Base-by-base conservation (phyloP, 1,284 basidiomycete genomes). In the Phellopilus nigrolimitatus region DNA sequence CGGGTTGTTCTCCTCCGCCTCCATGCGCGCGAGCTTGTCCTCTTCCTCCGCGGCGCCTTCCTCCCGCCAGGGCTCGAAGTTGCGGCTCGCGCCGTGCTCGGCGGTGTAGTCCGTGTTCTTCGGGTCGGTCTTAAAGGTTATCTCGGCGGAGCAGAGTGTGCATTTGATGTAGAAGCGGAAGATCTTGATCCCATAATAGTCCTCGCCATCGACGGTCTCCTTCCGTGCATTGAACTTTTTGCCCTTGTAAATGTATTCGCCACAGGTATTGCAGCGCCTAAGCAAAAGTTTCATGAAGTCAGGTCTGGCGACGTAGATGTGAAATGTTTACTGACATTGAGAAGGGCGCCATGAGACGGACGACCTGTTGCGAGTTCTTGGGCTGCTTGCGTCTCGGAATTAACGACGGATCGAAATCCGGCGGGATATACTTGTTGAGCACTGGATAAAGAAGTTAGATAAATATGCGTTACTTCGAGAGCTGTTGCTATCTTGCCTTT, bases 221-320 rank as follows among this genome's bases (percentile, higher is more conserved):
- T 99, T 99, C 46, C 95, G 80, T 1, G 97, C 97, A 61, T 99
- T 99, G 76, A 99, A 99, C 71, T 99, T 99, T 73, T 98, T 98
- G 40, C 95, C 97, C 66, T 97, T 87, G 75, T 94, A 95, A 56
- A 98, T 90, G 66, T 97, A 99, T 69, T 99, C 97, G 51, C 95
- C 95, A 62, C 95, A 99, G 9, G 90, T 89, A 63, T 89, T 92
- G 64, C 91, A 95, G 62, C 91, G 82, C 87, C 86, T 88, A 45
- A 17, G 49, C 21, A 34, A 39, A 13, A 37, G 3, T 13, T 8
- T 27, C 15, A 3, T 45, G n/a, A 9, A 36, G 15, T 15, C 17
- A n/a, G 49, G 47, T 59, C 5, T 55, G 53, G 46, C 6, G 43
- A 64, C 27, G 58, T 34, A 28, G 17, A 21, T 36, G n/a, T 13